Percentiles rank a stretch among this genome's conserved stretches.
phyloP scores from a whole-genome alignment of 148 eudicot genomes.

The Rheum nobile region DNA sequence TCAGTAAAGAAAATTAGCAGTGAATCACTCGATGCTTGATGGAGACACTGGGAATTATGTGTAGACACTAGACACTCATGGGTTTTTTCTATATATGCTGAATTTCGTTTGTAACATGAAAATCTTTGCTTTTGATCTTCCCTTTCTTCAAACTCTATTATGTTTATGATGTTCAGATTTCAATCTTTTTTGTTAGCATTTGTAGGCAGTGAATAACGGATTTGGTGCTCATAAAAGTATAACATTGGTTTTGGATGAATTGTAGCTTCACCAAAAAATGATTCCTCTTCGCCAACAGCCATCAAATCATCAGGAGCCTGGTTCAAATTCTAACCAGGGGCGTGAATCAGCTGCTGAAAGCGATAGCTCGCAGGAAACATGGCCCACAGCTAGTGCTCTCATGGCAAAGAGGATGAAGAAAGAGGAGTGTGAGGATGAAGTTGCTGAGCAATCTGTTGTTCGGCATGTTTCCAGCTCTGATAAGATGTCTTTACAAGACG shows the following conservation, averaged over 20 bases:
- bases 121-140: not conserved
- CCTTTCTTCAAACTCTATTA: not conserved
- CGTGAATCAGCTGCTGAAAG: constrained; percentile 6
- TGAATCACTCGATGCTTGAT: not conserved
- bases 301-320: not conserved
- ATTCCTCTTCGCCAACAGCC: not conserved
- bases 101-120: not conserved
- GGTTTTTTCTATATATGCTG: not conserved
- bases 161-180: not conserved
- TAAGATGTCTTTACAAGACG: constrained; percentile 17
- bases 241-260: not conserved
- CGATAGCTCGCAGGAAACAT: constrained; percentile 6
- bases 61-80: not conserved
- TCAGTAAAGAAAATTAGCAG: not conserved
- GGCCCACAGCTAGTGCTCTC: constrained; percentile 5
- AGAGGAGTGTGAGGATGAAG: constrained; percentile 4
- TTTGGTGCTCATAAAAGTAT: not conserved
- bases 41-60: not conserved
- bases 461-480: not conserved
- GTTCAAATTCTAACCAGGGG: not conserved
- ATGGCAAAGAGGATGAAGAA: constrained; percentile 5
- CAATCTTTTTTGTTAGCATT: not conserved
- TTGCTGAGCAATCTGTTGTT: not conserved
- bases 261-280: not conserved
- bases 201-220: not conserved